phyloP scores from a whole-genome alignment of 176 grass and related monocot genomes.

The Typha latifolia region DNA sequence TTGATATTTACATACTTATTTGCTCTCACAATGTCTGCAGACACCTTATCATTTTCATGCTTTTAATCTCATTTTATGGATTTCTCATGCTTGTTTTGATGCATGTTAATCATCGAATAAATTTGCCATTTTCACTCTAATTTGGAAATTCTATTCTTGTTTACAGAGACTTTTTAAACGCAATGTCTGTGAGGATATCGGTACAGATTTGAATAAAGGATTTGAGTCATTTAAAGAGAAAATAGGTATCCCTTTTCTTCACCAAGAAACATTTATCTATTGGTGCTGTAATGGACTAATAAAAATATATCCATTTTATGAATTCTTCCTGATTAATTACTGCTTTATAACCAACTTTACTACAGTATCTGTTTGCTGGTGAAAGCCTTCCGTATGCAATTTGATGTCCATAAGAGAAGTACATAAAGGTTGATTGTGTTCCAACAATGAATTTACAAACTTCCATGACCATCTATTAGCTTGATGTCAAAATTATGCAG shows the following conservation, averaged over 20 bases:
- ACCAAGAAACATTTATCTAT: too few species aligned
- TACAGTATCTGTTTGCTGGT: too few species aligned
- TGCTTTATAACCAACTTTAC: too few species aligned
- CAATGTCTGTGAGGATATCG: constrained; percentile 60
- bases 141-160: constrained; percentile 25
- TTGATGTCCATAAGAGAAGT: too few species aligned
- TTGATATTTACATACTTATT: constrained; percentile 8
- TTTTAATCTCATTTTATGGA: background rate
- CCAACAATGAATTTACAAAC: too few species aligned
- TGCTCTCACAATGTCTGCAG: background rate
- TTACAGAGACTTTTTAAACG: constrained; percentile 95
- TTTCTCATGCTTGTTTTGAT: constrained; percentile 2
- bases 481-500: too few species aligned
- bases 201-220: constrained; percentile 82
- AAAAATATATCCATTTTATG: too few species aligned
- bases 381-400: too few species aligned
- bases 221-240: constrained; percentile 87
- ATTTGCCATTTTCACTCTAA: constrained; percentile 1
- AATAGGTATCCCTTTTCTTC: constrained; percentile 36
- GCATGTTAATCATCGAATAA: background rate
- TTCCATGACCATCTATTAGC: too few species aligned
- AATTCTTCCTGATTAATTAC: too few species aligned
- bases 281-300: too few species aligned
- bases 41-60: background rate
- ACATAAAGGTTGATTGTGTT: too few species aligned